These are phyloP conservation scores for Russula abietina DNA, from an alignment of 768 basidiomycete species.

Conservation along the genomic window DNA sequence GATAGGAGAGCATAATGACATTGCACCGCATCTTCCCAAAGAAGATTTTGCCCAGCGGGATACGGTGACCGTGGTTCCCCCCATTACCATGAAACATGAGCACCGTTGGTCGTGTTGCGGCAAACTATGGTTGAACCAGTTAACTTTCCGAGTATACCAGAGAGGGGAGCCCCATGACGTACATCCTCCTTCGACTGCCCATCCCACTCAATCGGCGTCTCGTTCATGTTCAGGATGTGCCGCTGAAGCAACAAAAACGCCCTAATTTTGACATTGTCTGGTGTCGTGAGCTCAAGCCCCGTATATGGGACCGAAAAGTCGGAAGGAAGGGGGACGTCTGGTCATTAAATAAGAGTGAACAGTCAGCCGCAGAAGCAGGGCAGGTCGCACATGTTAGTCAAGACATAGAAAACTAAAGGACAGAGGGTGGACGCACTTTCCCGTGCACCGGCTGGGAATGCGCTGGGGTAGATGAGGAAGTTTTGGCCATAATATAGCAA, in stretches of 20 bases:
- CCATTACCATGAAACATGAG: constrained; percentile 93
- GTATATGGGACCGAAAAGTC: constrained; percentile 71
- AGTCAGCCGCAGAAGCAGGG: background rate
- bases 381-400: background rate
- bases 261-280: constrained; percentile 65
- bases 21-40: constrained; percentile 82
- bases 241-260: constrained; percentile 73
- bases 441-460: constrained; percentile 73
- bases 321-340: constrained; percentile 67
- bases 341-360: background rate
- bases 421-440: constrained; percentile 43
- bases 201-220: constrained; percentile 29
- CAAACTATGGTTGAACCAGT: constrained; percentile 32
- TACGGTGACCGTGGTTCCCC: constrained; percentile 81
- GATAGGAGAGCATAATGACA: constrained; percentile 89
- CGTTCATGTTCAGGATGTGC: constrained; percentile 38
- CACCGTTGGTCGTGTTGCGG: constrained; percentile 65
- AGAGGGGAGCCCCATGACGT: constrained; percentile 13
- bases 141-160: background rate
- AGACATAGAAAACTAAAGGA: background rate
- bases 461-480: constrained; percentile 85
- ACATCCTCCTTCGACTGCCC: constrained; percentile 55
- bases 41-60: constrained; percentile 83
- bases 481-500: constrained; percentile 84
- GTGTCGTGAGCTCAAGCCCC: constrained; percentile 62